Conservation (phyloP, 129 eudicot species). For the Flaveria trinervia region DNA sequence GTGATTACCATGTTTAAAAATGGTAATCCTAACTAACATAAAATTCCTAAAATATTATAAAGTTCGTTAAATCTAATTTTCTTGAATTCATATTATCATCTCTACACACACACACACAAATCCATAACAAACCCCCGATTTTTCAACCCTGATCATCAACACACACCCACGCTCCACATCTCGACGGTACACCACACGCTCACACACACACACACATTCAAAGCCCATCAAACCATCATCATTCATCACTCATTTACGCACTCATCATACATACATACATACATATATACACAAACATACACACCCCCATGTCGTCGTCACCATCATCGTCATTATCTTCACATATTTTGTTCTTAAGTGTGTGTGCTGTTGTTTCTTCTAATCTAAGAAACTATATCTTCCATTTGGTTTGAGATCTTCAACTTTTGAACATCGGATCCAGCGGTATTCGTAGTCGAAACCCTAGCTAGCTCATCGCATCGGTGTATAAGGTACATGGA, state of each 20-base stretch:
- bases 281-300: background rate
- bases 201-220: slow-evolving; percentile 23
- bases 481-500: slow-evolving; percentile 21
- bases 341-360: background rate
- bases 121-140: slow-evolving; percentile 29
- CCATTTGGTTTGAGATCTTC: slow-evolving; percentile 37
- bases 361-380: slow-evolving; percentile 2
- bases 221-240: background rate
- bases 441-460: slow-evolving; percentile 29
- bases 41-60: too few relatives aligned
- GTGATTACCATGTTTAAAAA: too few relatives aligned
- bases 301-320: slow-evolving; percentile 32
- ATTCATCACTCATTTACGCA: slow-evolving; percentile 8
- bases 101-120: background rate
- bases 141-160: slow-evolving; percentile 41
- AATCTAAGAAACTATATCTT: background rate
- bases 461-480: slow-evolving; percentile 35
- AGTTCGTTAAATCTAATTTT: too few relatives aligned
- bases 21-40: too few relatives aligned
- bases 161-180: slow-evolving; percentile 16
- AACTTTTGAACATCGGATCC: slow-evolving; percentile 47
- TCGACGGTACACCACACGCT: slow-evolving; percentile 36
- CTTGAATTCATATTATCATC: background rate
- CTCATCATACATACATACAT: background rate
- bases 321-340: slow-evolving; percentile 2